Evolutionary conservation across 2,329 filamentous ascomycete species (phyloP).

Genomic region (Nothopassalora personata): DNA sequence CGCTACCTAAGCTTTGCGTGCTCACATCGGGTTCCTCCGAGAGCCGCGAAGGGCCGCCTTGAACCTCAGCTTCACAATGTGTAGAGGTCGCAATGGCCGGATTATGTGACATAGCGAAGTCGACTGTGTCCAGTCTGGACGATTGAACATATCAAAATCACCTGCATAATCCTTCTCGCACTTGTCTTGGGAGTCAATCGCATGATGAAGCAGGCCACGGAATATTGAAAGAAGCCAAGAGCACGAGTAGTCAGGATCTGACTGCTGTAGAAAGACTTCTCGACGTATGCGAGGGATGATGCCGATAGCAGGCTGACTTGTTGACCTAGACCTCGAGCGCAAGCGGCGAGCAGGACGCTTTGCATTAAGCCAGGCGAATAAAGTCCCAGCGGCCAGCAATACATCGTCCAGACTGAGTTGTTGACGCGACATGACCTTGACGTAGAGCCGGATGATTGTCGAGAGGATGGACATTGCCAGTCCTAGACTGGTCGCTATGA

Average conservation of each 20-base stretch:
- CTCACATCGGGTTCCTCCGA: background rate
- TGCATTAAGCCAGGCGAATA: conserved; percentile 15
- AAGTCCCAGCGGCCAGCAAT: conserved; percentile 10
- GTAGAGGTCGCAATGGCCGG: conserved; percentile 1
- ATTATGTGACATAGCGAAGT: conserved; percentile 1
- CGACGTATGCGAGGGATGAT: conserved; percentile 2
- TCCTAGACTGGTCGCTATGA: conserved; percentile 18
- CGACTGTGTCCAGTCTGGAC: conserved; percentile 1
- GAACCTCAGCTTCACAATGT: conserved; percentile 8
- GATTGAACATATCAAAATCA: conserved; percentile 6
- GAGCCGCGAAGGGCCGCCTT: background rate
- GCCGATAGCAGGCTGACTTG: conserved; percentile 9
- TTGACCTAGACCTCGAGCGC: conserved; percentile 15
- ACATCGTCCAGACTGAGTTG: conserved; percentile 14
- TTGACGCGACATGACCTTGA: conserved; percentile 12
- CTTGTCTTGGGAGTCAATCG: conserved; percentile 15
- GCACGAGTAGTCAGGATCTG: conserved; percentile 13
- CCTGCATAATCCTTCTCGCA: conserved; percentile 6
- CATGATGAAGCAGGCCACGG: conserved; percentile 16
- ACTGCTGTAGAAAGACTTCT: conserved; percentile 18
- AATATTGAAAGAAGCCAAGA: conserved; percentile 15
- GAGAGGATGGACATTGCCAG: conserved; percentile 14
- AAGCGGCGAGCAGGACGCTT: conserved; percentile 13
- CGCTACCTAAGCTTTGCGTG: conserved; percentile 1
- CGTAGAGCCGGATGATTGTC: conserved; percentile 11